phyloP scores from a whole-genome alignment of 176 grass and related monocot genomes.

The Musa schizocarpa region DNA sequence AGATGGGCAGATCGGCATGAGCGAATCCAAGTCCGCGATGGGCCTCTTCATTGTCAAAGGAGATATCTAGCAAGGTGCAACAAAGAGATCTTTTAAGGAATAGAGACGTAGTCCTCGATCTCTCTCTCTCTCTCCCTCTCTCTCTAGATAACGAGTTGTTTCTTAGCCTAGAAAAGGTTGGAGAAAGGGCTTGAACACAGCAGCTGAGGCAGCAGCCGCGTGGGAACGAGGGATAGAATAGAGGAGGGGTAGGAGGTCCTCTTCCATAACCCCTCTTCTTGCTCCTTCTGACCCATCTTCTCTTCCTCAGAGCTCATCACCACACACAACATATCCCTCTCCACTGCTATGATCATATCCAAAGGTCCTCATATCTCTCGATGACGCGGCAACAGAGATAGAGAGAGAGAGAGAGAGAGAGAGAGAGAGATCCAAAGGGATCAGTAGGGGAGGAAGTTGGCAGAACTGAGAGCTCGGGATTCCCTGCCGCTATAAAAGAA shows the following conservation, averaged over 20 bases:
- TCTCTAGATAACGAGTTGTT: background rate
- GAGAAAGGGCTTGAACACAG: background rate
- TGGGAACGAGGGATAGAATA: background rate
- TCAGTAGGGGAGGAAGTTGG: too few relatives aligned
- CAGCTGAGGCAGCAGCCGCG: background rate
- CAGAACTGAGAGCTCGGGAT: too few relatives aligned
- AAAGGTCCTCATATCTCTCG: background rate
- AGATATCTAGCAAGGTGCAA: background rate
- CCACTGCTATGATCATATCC: background rate
- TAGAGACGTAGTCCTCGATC: too few relatives aligned
- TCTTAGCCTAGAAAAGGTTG: background rate
- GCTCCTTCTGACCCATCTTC: conserved; percentile 11
- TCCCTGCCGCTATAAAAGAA: too few relatives aligned
- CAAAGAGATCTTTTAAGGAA: background rate
- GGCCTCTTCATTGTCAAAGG: background rate
- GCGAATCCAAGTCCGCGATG: background rate
- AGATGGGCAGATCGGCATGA: background rate
- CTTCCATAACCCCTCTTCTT: background rate
- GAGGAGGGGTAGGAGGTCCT: background rate
- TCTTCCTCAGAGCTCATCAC: conserved; percentile 5
- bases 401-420: background rate
- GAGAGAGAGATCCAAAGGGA: too few relatives aligned
- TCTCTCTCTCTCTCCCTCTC: background rate
- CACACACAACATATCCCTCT: background rate
- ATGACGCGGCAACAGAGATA: background rate